phyloP scores from a whole-genome alignment of 768 basidiomycete species.

The Leccinum incarnatum region DNA sequence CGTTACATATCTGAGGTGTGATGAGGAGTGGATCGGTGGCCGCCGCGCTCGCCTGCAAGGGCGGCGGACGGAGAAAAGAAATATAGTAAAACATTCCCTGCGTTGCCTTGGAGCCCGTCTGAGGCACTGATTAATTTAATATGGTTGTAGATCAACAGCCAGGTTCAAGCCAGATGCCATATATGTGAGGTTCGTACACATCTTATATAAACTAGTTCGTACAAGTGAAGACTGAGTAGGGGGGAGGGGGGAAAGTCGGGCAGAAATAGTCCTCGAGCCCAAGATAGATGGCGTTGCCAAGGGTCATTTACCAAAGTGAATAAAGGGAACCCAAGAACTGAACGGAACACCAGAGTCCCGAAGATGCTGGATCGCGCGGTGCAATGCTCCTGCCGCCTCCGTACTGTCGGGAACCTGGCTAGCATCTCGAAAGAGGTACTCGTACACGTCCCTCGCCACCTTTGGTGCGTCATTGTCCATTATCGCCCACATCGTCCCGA shows the following conservation, averaged over 20 bases:
- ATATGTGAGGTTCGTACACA: too few species aligned
- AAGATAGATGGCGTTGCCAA: neutral
- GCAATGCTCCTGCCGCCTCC: neutral
- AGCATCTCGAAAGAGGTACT: neutral
- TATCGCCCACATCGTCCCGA: neutral
- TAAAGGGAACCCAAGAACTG: neutral
- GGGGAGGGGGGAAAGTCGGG: too few species aligned
- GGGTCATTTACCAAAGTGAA: neutral
- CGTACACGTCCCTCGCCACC: neutral
- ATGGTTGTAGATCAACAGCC: too few species aligned
- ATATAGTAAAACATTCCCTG: conserved; percentile 78
- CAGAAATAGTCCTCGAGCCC: too few species aligned
- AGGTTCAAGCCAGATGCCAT: too few species aligned
- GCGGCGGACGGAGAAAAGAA: conserved; percentile 87
- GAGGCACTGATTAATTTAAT: too few species aligned
- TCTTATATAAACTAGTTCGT: too few species aligned
- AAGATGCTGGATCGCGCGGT: neutral
- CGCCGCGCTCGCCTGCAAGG: conserved; percentile 44
- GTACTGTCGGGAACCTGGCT: neutral
- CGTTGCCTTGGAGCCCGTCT: too few species aligned
- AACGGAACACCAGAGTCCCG: neutral
- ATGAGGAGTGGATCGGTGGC: conserved; percentile 46
- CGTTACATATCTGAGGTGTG: conserved; percentile 86
- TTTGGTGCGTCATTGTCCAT: neutral
- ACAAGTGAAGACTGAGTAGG: too few species aligned